Conservation (phyloP, 306 rosid genomes). For the Dicorynia guianensis region DNA sequence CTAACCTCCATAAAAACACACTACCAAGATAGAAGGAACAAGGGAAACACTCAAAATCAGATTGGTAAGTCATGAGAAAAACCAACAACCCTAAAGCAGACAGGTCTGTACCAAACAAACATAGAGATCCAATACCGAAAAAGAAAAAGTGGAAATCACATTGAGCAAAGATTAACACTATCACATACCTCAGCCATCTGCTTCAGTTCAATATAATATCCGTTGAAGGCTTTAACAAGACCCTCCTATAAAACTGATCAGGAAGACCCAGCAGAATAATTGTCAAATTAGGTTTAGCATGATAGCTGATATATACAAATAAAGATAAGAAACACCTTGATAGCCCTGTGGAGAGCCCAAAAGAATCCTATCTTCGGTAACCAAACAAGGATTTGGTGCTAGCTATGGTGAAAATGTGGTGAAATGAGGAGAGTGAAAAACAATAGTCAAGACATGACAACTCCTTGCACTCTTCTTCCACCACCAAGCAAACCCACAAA, state of each 20-base stretch:
- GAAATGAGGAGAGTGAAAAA: neutral
- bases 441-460: slow-evolving; percentile 7
- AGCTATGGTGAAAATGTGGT: no score
- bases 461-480: slow-evolving; percentile 31
- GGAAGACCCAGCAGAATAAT: slow-evolving; percentile 27
- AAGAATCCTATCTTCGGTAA: neutral
- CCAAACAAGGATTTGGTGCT: neutral
- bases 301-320: neutral
- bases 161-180: neutral
- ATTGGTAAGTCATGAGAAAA: no score
- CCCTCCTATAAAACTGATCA: slow-evolving; percentile 10
- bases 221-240: neutral
- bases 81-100: no score
- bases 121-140: no score
- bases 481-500: no score
- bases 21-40: no score
- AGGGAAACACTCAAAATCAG: no score
- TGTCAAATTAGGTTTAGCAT: neutral
- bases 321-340: neutral
- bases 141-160: neutral
- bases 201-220: neutral
- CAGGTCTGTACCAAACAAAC: no score
- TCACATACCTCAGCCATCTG: slow-evolving; percentile 79
- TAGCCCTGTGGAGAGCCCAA: neutral
- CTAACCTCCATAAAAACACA: no score